Percentiles rank a stretch among this genome's conserved stretches.
phyloP scores from a whole-genome alignment of 2,329 filamentous ascomycete genomes.

The Paecilomyces dactylethromorphus region DNA sequence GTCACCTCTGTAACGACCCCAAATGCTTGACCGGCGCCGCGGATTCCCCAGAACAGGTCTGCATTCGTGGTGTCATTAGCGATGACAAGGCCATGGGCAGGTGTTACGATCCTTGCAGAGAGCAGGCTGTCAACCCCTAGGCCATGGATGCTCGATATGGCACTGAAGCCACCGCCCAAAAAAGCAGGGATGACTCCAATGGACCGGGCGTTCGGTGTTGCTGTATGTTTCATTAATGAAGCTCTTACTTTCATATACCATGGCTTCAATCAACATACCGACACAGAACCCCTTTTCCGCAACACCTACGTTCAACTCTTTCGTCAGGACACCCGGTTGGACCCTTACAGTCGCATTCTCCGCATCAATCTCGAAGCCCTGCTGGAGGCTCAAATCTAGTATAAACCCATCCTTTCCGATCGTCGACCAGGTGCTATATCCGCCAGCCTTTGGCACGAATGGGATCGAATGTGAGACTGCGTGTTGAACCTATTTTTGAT shows the following conservation, averaged over 20 bases:
- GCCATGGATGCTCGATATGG: background rate
- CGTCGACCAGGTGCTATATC: background rate
- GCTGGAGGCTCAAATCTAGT: background rate
- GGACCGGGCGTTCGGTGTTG: background rate
- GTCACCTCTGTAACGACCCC: slow-evolving; percentile 11
- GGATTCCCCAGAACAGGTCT: slow-evolving; percentile 18
- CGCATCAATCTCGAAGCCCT: background rate
- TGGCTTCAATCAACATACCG: background rate
- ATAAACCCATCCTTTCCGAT: background rate
- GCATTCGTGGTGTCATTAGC: slow-evolving; percentile 3
- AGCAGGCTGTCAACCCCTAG: background rate
- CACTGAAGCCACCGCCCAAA: background rate
- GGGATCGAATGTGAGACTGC: background rate
- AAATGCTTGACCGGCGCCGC: slow-evolving; percentile 16
- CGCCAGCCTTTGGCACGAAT: background rate
- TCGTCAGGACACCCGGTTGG: background rate
- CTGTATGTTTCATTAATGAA: background rate
- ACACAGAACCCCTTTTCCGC: background rate
- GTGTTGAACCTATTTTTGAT: background rate
- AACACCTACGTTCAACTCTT: background rate
- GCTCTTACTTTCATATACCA: too few species aligned
- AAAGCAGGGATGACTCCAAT: background rate
- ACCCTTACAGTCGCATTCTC: background rate
- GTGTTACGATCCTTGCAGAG: background rate
- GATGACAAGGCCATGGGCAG: background rate